Percentiles rank a stretch among this genome's conserved stretches.
phyloP scores from a whole-genome alignment of 805 yeast species.

The Blastobotrys peoriensis region DNA sequence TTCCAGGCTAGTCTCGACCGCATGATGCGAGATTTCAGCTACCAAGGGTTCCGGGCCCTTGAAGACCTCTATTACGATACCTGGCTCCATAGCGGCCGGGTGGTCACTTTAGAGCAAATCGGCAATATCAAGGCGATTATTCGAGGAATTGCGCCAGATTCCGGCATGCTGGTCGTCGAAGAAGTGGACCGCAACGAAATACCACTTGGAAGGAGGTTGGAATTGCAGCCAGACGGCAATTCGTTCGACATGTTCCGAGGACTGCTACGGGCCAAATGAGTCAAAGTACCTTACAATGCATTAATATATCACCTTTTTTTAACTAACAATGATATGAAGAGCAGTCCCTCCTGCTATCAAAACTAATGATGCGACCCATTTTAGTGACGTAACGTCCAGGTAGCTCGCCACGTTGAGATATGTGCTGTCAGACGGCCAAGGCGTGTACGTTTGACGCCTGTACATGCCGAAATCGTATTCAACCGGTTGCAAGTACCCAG shows the following conservation, averaged over 20 bases:
- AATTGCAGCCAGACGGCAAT: constrained; percentile 95
- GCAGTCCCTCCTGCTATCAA: constrained; percentile 13
- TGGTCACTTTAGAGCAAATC: constrained; percentile 58
- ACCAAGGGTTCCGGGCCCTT: constrained; percentile 62
- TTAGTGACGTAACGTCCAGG: constrained; percentile 13
- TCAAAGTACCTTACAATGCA: too few relatives aligned
- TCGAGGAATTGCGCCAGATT: constrained; percentile 75
- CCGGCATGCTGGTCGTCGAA: constrained; percentile 75
- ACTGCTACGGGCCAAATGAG: constrained; percentile 56
- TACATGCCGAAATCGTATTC: constrained; percentile 33
- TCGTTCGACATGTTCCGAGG: constrained; percentile 95
- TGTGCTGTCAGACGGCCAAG: constrained; percentile 25
- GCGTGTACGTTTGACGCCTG: constrained; percentile 32
- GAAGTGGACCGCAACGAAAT: constrained; percentile 46
- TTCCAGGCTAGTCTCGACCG: constrained; percentile 59
- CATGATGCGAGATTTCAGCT: constrained; percentile 47
- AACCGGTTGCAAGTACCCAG: constrained; percentile 32
- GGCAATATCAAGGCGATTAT: constrained; percentile 54
- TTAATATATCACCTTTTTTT: constrained; percentile 3
- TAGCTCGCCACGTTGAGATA: constrained; percentile 16
- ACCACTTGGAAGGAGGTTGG: constrained; percentile 50
- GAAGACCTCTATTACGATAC: constrained; percentile 65
- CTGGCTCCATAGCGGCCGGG: constrained; percentile 81
- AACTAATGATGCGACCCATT: constrained; percentile 18
- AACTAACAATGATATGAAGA: constrained; percentile 12